phyloP scores from a whole-genome alignment of 1,284 basidiomycete species.

The Apiotrichum mycotoxinovorans region DNA sequence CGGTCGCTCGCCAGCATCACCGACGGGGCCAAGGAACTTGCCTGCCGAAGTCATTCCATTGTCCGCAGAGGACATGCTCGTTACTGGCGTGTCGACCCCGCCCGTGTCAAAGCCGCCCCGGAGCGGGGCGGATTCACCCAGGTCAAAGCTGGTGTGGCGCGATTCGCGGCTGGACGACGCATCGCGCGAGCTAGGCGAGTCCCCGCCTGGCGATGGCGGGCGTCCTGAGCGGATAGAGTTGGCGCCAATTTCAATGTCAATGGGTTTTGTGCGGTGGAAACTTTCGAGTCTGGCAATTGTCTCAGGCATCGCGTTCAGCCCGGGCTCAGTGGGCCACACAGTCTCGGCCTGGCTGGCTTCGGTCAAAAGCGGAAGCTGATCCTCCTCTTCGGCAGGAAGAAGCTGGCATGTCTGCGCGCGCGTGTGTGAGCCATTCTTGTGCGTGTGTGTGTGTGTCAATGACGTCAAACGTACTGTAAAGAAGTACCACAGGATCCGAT shows the following conservation, averaged over 20 bases:
- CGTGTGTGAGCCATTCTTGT: too few species aligned
- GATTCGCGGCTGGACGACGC: slow-evolving; percentile 4
- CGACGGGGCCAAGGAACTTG: neutral
- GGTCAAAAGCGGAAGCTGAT: neutral
- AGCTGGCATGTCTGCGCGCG: slow-evolving; percentile 31
- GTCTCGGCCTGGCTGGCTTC: neutral
- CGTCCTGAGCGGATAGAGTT: too few species aligned
- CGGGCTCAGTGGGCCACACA: neutral
- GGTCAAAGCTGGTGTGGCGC: slow-evolving; percentile 1
- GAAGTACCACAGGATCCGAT: slow-evolving; percentile 90
- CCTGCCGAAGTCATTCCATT: neutral
- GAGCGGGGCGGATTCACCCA: neutral
- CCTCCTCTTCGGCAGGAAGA: neutral
- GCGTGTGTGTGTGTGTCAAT: too few species aligned
- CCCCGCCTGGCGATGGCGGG: too few species aligned
- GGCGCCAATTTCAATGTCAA: neutral
- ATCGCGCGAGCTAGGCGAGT: neutral
- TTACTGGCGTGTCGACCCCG: slow-evolving; percentile 13
- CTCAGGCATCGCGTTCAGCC: slow-evolving; percentile 3
- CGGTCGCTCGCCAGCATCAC: neutral
- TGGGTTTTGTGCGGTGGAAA: slow-evolving; percentile 1
- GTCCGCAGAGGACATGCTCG: neutral
- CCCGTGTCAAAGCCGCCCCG: slow-evolving; percentile 4
- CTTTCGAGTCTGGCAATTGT: slow-evolving; percentile 5
- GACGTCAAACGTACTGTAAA: slow-evolving; percentile 59